Base-by-base conservation (phyloP, 2,329 filamentous ascomycete genomes). In the Daldinia sp. region DNA sequence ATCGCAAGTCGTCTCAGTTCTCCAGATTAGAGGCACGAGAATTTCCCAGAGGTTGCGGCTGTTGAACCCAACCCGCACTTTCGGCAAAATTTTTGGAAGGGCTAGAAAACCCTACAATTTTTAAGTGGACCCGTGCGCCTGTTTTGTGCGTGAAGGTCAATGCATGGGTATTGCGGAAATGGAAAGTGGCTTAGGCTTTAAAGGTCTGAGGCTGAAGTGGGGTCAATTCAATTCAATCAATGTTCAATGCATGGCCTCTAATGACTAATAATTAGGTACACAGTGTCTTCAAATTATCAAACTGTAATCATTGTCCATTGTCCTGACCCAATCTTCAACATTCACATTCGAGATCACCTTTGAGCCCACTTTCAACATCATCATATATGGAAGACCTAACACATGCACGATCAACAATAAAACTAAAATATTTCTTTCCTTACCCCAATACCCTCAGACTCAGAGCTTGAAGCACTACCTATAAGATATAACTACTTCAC, bases 81-180 rank as follows among this genome's bases (percentile, higher is more conserved):
- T 76, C 74, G 74, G 76, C 78, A 80, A 81, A 79, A 72, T 72
- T 80, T 78, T 79, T 76, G 74, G 77, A 82, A 82, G 81, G 81
- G 81, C 78, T 81, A 78, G 75, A 79, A 81, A 82, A 81, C 81
- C 81, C 81, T 82, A 82, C 64, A 68, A 72, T 63, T 66, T 70
- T 66, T 39, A 15, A 18, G 51, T 30, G 15, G 65, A 60, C 62
- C 46, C 44, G 58, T 62, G 57, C 59, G n/a, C 18, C 1, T 20
- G 5, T 39, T 54, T 54, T 54, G 51, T 54, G 51, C 33, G 48
- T 50, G 12, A 33, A 33, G 9, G 26, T 23, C 2, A 23, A 23
- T 23, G 20, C n/a, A n/a, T n/a, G n/a, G n/a, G n/a, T 23, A 23
- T 23, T 23, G 20, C 20, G 20, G n/a, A 50, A 50, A 3, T 7